These are phyloP conservation scores for Medicago ruthenica DNA, from an alignment of 306 rosid species.

Conservation along the genomic window DNA sequence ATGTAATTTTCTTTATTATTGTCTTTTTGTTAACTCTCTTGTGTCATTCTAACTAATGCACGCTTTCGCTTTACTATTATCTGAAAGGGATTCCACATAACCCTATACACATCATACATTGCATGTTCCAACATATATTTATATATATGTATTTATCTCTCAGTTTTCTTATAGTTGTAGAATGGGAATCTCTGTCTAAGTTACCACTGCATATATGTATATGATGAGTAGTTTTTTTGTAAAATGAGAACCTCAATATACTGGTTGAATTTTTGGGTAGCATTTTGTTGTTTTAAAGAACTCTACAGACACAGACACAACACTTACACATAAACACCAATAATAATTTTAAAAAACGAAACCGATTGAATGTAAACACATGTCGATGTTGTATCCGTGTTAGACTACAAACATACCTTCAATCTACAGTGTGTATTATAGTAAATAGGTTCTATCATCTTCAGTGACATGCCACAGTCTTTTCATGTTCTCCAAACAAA, in stretches of 20 bases:
- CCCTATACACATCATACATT: constrained; percentile 13
- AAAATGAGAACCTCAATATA: background rate
- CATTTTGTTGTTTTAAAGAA: background rate
- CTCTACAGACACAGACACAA: background rate
- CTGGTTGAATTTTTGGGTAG: background rate
- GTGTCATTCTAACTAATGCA: constrained; percentile 10
- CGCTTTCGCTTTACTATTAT: background rate
- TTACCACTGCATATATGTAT: background rate
- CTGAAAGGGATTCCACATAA: constrained; percentile 19
- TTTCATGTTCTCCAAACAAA: background rate
- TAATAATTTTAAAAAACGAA: background rate
- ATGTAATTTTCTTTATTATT: constrained; percentile 21
- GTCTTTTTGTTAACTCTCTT: constrained; percentile 5
- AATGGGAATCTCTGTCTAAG: background rate
- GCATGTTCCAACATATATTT: too few species aligned
- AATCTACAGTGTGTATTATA: too few species aligned
- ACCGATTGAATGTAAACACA: background rate
- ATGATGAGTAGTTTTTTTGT: background rate
- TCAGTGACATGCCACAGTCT: background rate
- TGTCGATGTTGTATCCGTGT: background rate
- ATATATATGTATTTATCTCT: constrained; percentile 2
- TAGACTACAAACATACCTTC: background rate
- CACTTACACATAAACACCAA: background rate
- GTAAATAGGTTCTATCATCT: background rate
- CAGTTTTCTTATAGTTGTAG: constrained; percentile 15